phyloP scores from a whole-genome alignment of 345 rosid genomes.

The Melaleuca alternifolia region DNA sequence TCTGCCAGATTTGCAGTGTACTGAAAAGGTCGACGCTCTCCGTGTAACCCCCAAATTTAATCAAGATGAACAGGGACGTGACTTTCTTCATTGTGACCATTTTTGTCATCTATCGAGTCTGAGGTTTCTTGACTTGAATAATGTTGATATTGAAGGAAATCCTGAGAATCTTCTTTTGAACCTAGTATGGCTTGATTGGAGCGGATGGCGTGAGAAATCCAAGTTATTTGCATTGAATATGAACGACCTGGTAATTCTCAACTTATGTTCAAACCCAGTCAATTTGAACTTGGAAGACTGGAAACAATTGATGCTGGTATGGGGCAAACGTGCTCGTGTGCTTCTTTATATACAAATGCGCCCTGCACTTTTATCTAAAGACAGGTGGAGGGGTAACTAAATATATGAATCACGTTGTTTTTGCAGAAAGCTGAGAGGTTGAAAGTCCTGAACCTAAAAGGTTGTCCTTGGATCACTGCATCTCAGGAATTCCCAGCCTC shows the following conservation, averaged over 20 bases:
- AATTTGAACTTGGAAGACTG: neutral
- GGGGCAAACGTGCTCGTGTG: accelerated
- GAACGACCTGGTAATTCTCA: neutral
- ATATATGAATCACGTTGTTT: too few species aligned
- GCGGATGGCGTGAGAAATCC: neutral
- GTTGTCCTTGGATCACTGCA: too few species aligned
- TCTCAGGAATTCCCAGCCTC: too few species aligned
- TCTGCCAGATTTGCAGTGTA: neutral
- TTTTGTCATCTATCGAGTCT: neutral
- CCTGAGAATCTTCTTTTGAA: neutral
- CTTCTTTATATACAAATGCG: neutral
- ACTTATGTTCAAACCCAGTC: neutral
- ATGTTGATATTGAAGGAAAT: neutral
- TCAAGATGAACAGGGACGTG: neutral
- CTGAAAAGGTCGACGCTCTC: neutral
- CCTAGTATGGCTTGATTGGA: neutral
- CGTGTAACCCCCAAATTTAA: neutral
- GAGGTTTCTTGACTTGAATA: neutral
- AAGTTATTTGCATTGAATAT: neutral
- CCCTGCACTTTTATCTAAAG: neutral
- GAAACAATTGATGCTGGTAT: neutral
- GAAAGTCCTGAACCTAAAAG: too few species aligned
- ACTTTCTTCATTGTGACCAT: too few species aligned
- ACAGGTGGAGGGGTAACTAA: neutral
- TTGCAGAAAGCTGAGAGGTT: too few species aligned